Percentiles rank a stretch among this genome's conserved stretches.
These are phyloP conservation scores for Raddia distichophylla DNA, from an alignment of 176 grass and related monocot genomes.

Conservation along the genomic window DNA sequence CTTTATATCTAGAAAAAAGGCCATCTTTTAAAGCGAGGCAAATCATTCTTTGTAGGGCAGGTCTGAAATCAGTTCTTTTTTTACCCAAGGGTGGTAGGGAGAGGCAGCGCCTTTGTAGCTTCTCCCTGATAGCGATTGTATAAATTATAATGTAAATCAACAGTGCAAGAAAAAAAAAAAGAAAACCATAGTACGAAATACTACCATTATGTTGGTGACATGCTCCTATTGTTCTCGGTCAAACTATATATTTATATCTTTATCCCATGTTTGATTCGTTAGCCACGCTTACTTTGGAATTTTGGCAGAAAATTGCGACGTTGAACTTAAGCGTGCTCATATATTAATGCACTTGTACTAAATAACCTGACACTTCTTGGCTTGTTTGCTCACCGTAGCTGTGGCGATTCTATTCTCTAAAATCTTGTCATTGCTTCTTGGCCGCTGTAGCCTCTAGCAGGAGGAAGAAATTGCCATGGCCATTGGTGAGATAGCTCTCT, in stretches of 20 bases:
- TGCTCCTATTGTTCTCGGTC: not conserved
- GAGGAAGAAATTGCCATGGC: no score
- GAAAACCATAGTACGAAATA: slow-evolving; percentile 33
- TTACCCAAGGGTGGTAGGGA: slow-evolving; percentile 43
- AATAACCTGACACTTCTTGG: no score
- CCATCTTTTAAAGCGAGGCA: slow-evolving; percentile 60
- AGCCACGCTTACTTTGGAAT: no score
- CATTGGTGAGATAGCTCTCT: no score
- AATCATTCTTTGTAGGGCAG: slow-evolving; percentile 82
- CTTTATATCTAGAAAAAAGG: slow-evolving; percentile 46
- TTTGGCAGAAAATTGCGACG: no score
- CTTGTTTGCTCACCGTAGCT: not conserved
- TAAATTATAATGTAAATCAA: slow-evolving; percentile 67
- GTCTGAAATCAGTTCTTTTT: slow-evolving; percentile 42
- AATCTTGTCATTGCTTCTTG: not conserved
- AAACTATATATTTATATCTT: not conserved
- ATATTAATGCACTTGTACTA: no score
- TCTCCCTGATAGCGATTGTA: slow-evolving; percentile 44
- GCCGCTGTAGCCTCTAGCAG: not conserved
- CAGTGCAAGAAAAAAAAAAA: slow-evolving; percentile 49
- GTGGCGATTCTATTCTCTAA: not conserved
- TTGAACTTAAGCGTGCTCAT: no score
- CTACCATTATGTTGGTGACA: not conserved
- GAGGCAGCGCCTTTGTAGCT: slow-evolving; percentile 32
- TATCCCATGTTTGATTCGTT: not conserved